Base-by-base conservation (phyloP, 495 filamentous ascomycete species). In the Penicillium manginii region DNA sequence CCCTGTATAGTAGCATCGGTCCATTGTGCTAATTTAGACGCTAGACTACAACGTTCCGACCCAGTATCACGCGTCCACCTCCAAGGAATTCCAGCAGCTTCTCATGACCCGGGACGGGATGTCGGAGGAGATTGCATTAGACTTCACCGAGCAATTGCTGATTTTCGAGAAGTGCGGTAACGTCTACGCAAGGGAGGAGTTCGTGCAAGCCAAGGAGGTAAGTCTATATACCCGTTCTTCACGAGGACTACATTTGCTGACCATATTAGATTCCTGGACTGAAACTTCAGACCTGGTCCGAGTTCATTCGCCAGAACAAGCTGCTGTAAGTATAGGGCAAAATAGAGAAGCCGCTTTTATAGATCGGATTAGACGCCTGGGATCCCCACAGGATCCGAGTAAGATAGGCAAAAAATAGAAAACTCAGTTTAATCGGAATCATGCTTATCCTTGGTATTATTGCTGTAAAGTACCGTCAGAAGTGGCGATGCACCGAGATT, bases 81-180 rank as follows among this genome's bases (percentile, higher is more conserved):
- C 55, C 50, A 37, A 26, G 2, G 54, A 62, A 23, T 62, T 58
- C 48, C 60, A 62, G 45, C 14, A 55, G 42, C 5, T 54, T n/a
- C 60, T 62, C 12, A 17, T 32, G 48, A 35, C 54, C 45, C 50
- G 55, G 8, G 54, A 58, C 21, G 54, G 55, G 42, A 50, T 62
- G 43, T 54, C 54, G 14, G 42, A 35, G 23, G 60, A 62, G 17
- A 58, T 62, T 31, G 60, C 60, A 18, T 22, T 54, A 14, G 60
- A 62, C 35, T 62, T 62, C 35, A 55, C 60, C 1, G 60, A 62
- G 55, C 60, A 62, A 35, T 37, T 62, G 40, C 31, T 62, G 55
- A 62, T 62, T 22, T 62, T 62, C 39, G 60, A 62, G 19, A 33
- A 42, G 6, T 62, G 49, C 33, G 60, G 60, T 1, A 62, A 62